Base-by-base conservation (phyloP, 2,329 filamentous ascomycete genomes). In the Venturia nashicola region DNA sequence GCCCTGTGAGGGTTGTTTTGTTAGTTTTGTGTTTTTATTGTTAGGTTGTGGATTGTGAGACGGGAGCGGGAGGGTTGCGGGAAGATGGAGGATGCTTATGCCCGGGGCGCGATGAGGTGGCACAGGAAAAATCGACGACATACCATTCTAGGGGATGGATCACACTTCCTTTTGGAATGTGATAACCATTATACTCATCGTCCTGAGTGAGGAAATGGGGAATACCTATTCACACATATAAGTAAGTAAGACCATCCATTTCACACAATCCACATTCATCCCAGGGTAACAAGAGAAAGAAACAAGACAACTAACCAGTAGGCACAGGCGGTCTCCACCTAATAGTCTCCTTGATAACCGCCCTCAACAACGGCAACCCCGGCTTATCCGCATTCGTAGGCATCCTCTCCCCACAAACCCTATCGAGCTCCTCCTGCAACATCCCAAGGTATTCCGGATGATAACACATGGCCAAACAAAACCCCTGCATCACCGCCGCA, bases 121-220 rank as follows among this genome's bases (percentile, higher is more conserved):
- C 3, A 42, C 3, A 42, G 40, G 5, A 32, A n/a, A 16, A 3
- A 5, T 34, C 8, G 27, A 48, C 44, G 48, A 57, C 51, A n/a
- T 57, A 76, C 76, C 76, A 78, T 67, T 78, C 75, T 34, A 76
- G 71, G 5, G 76, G 73, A 65, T 78, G 76, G 62, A 78, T 73
- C 6, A 74, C 74, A 61, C 76, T 77, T 2, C 83, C 83, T n/a
- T 78, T 79, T 11, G 82, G 82, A 61, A 86, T 84, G 65, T 79
- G 77, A 71, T 82, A 81, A 42, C 78, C 82, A 23, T 80, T 74
- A 68, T 85, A 86, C 12, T 79, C 73, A 64, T 86, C 83, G 60
- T 86, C 83, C 59, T 79, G 71, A 1, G 80, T 74, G 16, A 80
- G 76, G 55, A 74, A 77, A 69, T 86, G 83, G 1, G 83, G 83